A percentile compares a stretch with the other conserved stretches of the same genome.
These are phyloP conservation scores for Dioszegia aurantiaca DNA, from an alignment of 768 basidiomycete genomes.

Conservation along the genomic window DNA sequence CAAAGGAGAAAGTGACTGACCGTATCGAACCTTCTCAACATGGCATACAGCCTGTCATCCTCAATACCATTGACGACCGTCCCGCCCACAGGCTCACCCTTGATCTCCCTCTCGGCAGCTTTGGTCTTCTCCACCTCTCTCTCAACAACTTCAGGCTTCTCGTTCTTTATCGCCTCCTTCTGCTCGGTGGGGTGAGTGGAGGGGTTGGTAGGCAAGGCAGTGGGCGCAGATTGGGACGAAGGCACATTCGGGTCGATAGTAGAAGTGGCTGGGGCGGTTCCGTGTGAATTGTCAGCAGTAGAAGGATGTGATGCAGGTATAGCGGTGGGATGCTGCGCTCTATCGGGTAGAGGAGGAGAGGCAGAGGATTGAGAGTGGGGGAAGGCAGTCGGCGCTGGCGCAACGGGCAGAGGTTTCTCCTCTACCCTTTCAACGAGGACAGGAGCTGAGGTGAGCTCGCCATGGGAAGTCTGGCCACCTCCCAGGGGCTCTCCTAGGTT, in stretches of 20 bases:
- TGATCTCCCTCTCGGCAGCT: slow-evolving; percentile 50
- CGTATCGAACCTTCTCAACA: slow-evolving; percentile 52
- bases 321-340: not conserved
- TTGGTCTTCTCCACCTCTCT: slow-evolving; percentile 53
- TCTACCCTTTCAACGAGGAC: slow-evolving; percentile 3
- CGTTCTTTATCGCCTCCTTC: slow-evolving; percentile 41
- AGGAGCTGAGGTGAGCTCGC: not conserved
- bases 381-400: not conserved
- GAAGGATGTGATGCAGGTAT: not conserved
- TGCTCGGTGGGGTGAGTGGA: slow-evolving; percentile 48
- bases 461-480: not conserved
- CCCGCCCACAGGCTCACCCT: slow-evolving; percentile 45
- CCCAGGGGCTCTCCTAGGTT: slow-evolving; percentile 6
- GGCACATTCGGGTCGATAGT: slow-evolving; percentile 40
- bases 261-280: slow-evolving; percentile 22
- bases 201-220: slow-evolving; percentile 50
- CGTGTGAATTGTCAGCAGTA: slow-evolving; percentile 2
- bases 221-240: slow-evolving; percentile 35
- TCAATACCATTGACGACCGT: slow-evolving; percentile 52
- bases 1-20: slow-evolving; percentile 30
- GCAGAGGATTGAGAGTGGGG: not conserved
- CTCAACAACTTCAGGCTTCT: slow-evolving; percentile 45
- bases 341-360: not conserved
- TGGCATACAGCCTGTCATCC: slow-evolving; percentile 53
- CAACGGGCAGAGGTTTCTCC: not conserved